These are phyloP conservation scores for Heliamphora pulchella DNA, from an alignment of 179 eudicot genomes.

Conservation along the genomic window DNA sequence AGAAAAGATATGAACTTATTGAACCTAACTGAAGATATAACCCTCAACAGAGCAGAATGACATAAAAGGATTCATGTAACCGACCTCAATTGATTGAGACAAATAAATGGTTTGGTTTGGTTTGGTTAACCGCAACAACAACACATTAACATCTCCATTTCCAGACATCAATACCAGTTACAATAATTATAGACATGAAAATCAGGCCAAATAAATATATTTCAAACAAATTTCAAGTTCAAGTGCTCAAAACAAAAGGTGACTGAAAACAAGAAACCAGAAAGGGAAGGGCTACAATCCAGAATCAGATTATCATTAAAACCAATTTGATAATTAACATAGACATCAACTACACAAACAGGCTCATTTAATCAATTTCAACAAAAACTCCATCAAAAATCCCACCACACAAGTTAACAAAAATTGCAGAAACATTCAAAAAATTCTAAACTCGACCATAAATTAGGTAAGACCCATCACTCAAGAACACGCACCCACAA, in stretches of 20 bases:
- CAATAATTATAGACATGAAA: not conserved
- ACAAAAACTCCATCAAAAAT: slow-evolving; percentile 5
- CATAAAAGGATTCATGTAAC: too few relatives aligned
- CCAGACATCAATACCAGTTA: not conserved
- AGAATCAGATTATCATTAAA: not conserved
- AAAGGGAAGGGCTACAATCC: not conserved
- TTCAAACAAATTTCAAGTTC: not conserved
- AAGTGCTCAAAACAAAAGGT: not conserved
- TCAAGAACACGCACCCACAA: not conserved
- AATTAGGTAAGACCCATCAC: not conserved
- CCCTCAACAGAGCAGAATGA: too few relatives aligned
- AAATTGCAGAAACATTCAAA: not conserved
- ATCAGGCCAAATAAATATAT: not conserved
- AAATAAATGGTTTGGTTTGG: too few relatives aligned
- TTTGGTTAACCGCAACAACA: not conserved
- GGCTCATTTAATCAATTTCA: not conserved
- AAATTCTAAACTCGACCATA: not conserved
- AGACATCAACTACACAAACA: not conserved
- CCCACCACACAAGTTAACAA: not conserved
- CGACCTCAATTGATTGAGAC: too few relatives aligned
- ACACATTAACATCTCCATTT: not conserved
- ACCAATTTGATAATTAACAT: not conserved
- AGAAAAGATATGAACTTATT: too few relatives aligned
- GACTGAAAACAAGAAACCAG: not conserved
- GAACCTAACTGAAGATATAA: too few relatives aligned